Conservation (phyloP, 1,284 basidiomycete species). For the Retiboletus flavoniger region DNA sequence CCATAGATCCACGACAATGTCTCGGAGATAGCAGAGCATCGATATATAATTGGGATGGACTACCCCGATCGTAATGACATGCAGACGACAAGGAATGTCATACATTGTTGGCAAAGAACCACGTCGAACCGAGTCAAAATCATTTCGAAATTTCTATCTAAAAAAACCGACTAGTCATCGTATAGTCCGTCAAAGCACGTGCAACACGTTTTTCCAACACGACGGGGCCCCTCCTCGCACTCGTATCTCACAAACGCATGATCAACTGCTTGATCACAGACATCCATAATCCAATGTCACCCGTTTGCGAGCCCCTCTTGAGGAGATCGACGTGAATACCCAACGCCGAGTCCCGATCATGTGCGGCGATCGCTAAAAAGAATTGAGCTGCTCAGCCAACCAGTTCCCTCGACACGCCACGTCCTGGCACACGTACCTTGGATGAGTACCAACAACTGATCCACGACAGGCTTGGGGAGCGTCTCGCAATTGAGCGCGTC, state of each 20-base stretch:
- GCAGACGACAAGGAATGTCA: no score
- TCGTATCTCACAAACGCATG: conserved; percentile 47
- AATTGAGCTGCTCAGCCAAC: conserved; percentile 55
- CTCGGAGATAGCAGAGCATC: no score
- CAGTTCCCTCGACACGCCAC: neutral
- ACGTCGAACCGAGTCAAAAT: neutral
- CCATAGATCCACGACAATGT: no score
- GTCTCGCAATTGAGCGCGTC: conserved; percentile 92
- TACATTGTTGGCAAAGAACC: no score
- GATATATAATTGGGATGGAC: no score
- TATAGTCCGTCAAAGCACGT: neutral
- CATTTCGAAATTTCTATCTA: conserved; percentile 4
- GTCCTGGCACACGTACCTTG: conserved; percentile 47
- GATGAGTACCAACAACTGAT: conserved; percentile 65
- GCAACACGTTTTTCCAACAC: neutral
- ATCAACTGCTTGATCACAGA: conserved; percentile 83
- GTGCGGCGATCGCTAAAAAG: conserved; percentile 66
- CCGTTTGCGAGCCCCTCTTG: conserved; percentile 70
- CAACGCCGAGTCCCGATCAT: conserved; percentile 69
- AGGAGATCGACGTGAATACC: conserved; percentile 79
- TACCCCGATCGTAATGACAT: no score
- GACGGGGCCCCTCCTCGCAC: neutral
- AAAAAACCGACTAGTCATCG: neutral
- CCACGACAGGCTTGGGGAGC: conserved; percentile 68
- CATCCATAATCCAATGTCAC: conserved; percentile 87